A percentile compares a stretch with the other conserved stretches of the same genome.
Conservation (phyloP, 345 rosid genomes). For the Sisymbrium irio region DNA sequence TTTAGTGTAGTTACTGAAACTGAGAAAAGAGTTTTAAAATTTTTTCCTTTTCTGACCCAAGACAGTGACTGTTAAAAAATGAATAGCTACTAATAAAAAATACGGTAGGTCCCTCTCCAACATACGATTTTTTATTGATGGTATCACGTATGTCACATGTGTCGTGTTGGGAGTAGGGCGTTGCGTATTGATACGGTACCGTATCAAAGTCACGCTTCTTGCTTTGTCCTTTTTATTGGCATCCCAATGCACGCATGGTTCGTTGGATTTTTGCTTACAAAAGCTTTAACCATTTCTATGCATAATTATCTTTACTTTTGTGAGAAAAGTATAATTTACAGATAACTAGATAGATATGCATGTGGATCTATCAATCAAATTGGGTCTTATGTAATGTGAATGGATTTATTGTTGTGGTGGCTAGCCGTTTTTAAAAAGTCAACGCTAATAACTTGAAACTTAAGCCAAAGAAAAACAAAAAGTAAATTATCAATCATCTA, state of each 20-base stretch:
- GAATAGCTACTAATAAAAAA: not conserved
- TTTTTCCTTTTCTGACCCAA: conserved; percentile 5
- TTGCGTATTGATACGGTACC: conserved; percentile 35
- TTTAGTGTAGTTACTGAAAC: conserved; percentile 4
- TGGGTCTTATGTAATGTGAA: conserved; percentile 28
- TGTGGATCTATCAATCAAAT: conserved; percentile 24
- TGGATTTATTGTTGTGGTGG: conserved; percentile 28
- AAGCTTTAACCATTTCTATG: not conserved
- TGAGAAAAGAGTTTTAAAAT: not conserved
- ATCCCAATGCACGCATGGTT: conserved; percentile 33
- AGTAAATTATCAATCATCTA: not conserved
- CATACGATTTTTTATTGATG: conserved; percentile 19
- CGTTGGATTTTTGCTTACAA: conserved; percentile 19
- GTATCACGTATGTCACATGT: conserved; percentile 33
- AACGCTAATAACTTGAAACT: conserved; percentile 29
- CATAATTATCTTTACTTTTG: not conserved
- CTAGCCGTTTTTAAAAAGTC: conserved; percentile 8
- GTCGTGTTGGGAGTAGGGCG: conserved; percentile 33
- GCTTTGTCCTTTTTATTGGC: conserved; percentile 31
- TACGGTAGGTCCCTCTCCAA: conserved; percentile 14
- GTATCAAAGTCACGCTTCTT: conserved; percentile 38
- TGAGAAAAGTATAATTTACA: not conserved
- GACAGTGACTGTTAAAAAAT: conserved; percentile 21
- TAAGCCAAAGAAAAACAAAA: conserved; percentile 2
- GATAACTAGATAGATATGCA: not conserved